Base-by-base conservation (phyloP, 805 yeast genomes). In the Kazachstania kunashirensis region DNA sequence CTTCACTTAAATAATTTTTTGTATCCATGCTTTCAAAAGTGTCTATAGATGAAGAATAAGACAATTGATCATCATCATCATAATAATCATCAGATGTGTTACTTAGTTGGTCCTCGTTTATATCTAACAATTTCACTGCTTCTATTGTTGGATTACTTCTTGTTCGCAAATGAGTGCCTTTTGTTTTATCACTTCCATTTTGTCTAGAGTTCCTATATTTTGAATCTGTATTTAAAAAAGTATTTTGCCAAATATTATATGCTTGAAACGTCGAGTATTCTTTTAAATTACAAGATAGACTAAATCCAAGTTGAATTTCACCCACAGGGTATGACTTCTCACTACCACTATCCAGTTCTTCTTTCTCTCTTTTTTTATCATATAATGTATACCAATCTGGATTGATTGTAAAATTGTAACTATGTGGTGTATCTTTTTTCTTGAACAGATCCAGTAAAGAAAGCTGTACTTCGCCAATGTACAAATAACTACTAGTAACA, bases 391-490 rank as follows among this genome's bases (percentile, higher is more conserved):
- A 55, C 58, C 59, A 54, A 7, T 39, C 32, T 11, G 50, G 45
- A 2, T 36, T 40, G 6, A 38, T 31, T 4, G 42, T 26, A 31
- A 53, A 55, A 19, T 40, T 41, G 29, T 48, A 51, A 31, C 47
- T 40, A n/a, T 43, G 41, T 10, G 15, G 12, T 8, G 37, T 30
- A 26, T 45, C 46, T 29, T 40, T 40, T 8, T 41, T 37, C 27
- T 45, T 48, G 39, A 57, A 57, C 11, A 57, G 23, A n/a, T 52
- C 53, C 17, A 50, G 34, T 5, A 57, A 27, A 3, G 58, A 51
- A 9, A 57, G 10, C 45, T 48, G 53, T 2, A 48, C 48, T 39
- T 57, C 62, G 12, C 61, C 62, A 10, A 57, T 38, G 24, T 57
- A 57, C 18, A 57, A 37, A 35, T 52, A 55, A 9, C 27, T 33